These are phyloP conservation scores for Fusarium hostae DNA, from an alignment of 2,329 filamentous ascomycete species.

Conservation along the genomic window DNA sequence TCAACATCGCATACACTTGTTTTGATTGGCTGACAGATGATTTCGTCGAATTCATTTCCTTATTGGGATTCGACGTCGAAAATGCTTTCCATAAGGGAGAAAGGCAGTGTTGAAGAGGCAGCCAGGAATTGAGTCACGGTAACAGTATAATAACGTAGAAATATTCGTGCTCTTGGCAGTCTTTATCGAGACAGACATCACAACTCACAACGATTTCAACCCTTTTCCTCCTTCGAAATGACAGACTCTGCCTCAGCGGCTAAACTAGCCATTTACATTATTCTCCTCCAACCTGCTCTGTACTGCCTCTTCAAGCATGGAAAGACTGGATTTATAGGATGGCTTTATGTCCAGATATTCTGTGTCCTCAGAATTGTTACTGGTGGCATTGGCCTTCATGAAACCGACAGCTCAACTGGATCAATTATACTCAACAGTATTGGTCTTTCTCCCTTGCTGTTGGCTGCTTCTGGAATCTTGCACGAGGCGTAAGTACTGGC, in stretches of 20 bases:
- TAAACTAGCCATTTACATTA: constrained; percentile 4
- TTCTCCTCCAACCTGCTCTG: constrained; percentile 7
- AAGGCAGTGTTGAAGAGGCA: constrained; percentile 2
- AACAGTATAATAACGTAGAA: constrained; percentile 2
- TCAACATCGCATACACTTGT: background rate
- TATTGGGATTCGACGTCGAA: constrained; percentile 1
- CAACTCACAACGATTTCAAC: background rate
- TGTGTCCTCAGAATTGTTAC: constrained; percentile 12
- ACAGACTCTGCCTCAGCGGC: constrained; percentile 10
- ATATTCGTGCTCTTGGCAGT: background rate
- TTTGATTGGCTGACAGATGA: background rate
- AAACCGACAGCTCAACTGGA: background rate
- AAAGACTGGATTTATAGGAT: constrained; percentile 12
- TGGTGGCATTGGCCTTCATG: constrained; percentile 5
- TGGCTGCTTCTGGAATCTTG: constrained; percentile 15
- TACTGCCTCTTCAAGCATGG: constrained; percentile 22
- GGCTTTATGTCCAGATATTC: constrained; percentile 16
- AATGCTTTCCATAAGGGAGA: background rate
- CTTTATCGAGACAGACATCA: background rate
- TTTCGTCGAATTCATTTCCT: background rate
- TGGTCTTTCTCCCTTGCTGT: constrained; percentile 4
- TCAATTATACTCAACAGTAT: constrained; percentile 11
- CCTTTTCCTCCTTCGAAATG: background rate
- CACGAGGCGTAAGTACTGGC: constrained; percentile 7
- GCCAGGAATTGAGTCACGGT: background rate